Base-by-base conservation (phyloP, 441 rosid species). In the Macaranga tanarius region DNA sequence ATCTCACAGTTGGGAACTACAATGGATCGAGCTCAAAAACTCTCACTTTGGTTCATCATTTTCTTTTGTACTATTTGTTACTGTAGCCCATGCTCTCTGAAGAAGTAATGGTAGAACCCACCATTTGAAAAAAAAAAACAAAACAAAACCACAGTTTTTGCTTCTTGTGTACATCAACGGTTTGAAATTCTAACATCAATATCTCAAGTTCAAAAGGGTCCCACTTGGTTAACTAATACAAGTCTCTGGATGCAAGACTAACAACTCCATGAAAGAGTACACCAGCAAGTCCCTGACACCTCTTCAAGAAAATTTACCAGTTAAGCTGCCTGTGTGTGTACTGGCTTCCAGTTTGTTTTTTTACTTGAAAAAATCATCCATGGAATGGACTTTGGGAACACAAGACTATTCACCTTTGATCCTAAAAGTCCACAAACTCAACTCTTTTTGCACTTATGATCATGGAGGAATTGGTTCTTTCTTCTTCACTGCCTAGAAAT, bases 1-100 rank as follows among this genome's bases (percentile, higher is more conserved):
- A 55, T 65, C 42, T 55, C 58, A n/a, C 65, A 44, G 56, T 73
- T 65, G 64, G 56, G 19, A 73, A 55, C 56, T 55, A 64, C 56
- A 73, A 11, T 55, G 12, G 55, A n/a, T n/a, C n/a, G n/a, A 62
- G 42, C 52, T 1, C 9, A 52, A 2, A 52, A 19, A 55, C 69
- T 25, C 38, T 67, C 59, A 31, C 51, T 60, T 60, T 26, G 63
- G 40, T 57, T 69, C 42, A 25, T 44, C 52, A 20, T 48, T 26
- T 10, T 1, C 73, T 70, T 70, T 58, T 47, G 70, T 66, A 26
- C 40, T 17, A 19, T 52, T 60, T 22, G 23, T 48, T n/a, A 48
- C 73, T 59, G 10, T 57, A 42, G 20, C 54, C 72, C 72, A 40
- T 57, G 42, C 9, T 11, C 16, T 56, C 40, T 40, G 12, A 22